Percentiles rank a stretch among this genome's conserved stretches.
These are phyloP conservation scores for Gossypium herbaceum DNA, from an alignment of 345 rosid species.

Conservation along the genomic window DNA sequence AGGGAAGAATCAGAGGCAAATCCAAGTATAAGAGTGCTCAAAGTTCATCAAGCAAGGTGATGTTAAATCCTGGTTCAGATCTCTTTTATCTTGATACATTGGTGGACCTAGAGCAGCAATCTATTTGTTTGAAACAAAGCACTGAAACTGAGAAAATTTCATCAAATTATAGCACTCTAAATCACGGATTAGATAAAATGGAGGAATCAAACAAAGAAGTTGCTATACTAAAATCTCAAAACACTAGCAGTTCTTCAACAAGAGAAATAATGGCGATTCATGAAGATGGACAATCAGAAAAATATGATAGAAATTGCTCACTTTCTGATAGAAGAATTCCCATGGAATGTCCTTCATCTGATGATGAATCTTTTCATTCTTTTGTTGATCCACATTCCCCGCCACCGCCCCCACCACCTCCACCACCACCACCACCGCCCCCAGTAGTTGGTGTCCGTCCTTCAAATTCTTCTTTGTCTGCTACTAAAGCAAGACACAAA, in stretches of 20 bases:
- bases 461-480: slow-evolving; percentile 13
- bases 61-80: slow-evolving; percentile 60
- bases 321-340: slow-evolving; percentile 29
- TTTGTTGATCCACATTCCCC: slow-evolving; percentile 52
- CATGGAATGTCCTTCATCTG: slow-evolving; percentile 50
- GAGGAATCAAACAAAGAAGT: slow-evolving; percentile 19
- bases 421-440: slow-evolving; percentile 34
- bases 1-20: slow-evolving; percentile 34
- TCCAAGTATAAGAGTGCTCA: slow-evolving; percentile 30
- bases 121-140: slow-evolving; percentile 23
- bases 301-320: slow-evolving; percentile 20
- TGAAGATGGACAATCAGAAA: slow-evolving; percentile 35
- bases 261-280: slow-evolving; percentile 65
- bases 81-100: slow-evolving; percentile 58
- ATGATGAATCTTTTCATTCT: slow-evolving; percentile 87
- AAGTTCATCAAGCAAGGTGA: slow-evolving; percentile 54
- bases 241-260: slow-evolving; percentile 50
- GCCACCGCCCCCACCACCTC: slow-evolving; percentile 46
- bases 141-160: slow-evolving; percentile 22
- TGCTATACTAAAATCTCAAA: slow-evolving; percentile 37
- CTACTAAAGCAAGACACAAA: slow-evolving; percentile 17
- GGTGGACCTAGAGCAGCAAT: slow-evolving; percentile 66
- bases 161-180: slow-evolving; percentile 10
- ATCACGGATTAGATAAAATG: too few relatives aligned
- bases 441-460: slow-evolving; percentile 12